Conservation (phyloP, 345 rosid species). For the Corymbia maculata region DNA sequence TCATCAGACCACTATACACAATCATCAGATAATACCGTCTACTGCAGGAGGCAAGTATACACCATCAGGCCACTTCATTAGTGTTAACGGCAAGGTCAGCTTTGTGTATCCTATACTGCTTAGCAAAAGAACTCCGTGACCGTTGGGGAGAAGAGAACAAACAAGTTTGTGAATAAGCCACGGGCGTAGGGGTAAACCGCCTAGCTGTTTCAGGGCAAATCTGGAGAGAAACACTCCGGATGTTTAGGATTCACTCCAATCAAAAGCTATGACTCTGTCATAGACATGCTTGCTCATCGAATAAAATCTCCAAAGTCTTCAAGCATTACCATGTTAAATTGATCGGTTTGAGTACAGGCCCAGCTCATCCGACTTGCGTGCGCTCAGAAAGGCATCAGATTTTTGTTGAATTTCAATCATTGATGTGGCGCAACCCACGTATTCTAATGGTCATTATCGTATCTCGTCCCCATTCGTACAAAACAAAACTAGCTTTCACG, state of each 20-base stretch:
- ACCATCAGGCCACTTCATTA: not conserved
- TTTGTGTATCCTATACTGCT: not conserved
- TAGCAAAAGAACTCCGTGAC: not conserved
- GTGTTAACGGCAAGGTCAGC: not conserved
- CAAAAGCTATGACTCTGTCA: not conserved
- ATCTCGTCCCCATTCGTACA: not conserved
- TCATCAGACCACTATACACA: not conserved
- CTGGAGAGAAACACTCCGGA: not conserved
- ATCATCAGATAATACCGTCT: not conserved
- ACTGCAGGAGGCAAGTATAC: not conserved
- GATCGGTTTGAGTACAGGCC: not conserved
- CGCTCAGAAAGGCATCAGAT: not conserved
- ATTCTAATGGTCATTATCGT: not conserved
- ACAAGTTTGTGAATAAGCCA: not conserved
- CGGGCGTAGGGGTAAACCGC: not conserved
- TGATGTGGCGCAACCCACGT: not conserved
- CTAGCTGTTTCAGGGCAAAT: not conserved
- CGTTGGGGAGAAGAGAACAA: not conserved
- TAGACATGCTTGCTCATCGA: not conserved
- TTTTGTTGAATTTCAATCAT: not conserved
- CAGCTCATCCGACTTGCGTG: not conserved
- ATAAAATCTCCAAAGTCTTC: not conserved
- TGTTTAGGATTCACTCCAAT: not conserved
- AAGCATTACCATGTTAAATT: not conserved
- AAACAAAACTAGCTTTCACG: not conserved